Evolutionary conservation across 176 grass and related monocot species (phyloP), one percentile per base, ranked within the genome.

Genomic region (Eremochloa ophiuroides): DNA sequence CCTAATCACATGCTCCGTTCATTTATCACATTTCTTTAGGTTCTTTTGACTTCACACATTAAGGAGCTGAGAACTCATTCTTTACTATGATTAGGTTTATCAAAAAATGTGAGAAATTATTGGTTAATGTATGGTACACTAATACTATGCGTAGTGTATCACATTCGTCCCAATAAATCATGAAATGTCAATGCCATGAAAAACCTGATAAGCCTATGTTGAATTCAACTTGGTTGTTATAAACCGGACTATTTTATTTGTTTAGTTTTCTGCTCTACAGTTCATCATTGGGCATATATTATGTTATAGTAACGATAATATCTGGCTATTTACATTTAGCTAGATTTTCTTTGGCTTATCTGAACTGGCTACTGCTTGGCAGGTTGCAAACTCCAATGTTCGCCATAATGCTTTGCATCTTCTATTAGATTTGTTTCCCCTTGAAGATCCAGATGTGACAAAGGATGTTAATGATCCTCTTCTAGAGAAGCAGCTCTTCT

Each of bases 351-450:
- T 39, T 53, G 23, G 17, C 64, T 80, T 71, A 22, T 47, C 68
- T 84, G 65, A 78, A 68, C 35, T 23, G 18, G 51, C 23, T 69
- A 77, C 13, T 80, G 35, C 77, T 80, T 91, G 73, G 35, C 82
- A 98, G 96, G 93, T 89, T 76, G 92, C 96, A 1, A 99, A 93
- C 85, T 95, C 91, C 55, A 93, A 93, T 73, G 96, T 99, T 70
- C 88, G 93, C 42, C 86, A 86, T 76, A 99, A 99, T 76, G 81
- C 93, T 41, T 89, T 95, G 40, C 88, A 95, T 88, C 88, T 99
- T 64, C 83, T 99, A 16, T 81, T 99, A 78, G 91, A 99, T 91
- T 75, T 99, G 69, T 95, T 99, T 83, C 96, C 96, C 69, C 86
- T 99, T 82, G 84, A 95, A 83, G 96, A 98, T 82, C 93, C 88